phyloP scores from a whole-genome alignment of 495 filamentous ascomycete species.

The Penicillium mononematosum region DNA sequence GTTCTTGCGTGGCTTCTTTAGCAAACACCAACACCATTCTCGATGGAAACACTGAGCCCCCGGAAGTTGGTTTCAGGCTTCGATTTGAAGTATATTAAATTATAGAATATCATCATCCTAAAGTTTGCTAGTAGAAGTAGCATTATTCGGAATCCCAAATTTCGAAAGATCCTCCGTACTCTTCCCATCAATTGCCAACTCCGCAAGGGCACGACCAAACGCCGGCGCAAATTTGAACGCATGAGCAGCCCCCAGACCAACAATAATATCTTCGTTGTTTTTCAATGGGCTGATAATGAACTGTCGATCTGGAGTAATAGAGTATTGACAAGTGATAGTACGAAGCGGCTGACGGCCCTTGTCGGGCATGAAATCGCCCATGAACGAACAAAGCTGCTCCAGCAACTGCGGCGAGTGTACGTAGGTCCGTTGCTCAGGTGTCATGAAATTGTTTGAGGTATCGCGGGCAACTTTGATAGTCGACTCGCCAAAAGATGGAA shows the following conservation, averaged over 20 bases:
- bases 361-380: conserved; percentile 26
- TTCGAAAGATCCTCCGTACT: conserved; percentile 33
- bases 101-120: conserved; percentile 3
- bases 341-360: conserved; percentile 26
- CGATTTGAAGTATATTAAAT: background rate
- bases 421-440: conserved; percentile 30
- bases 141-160: conserved; percentile 18
- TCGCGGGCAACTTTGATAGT: conserved; percentile 35
- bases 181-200: conserved; percentile 30
- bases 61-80: background rate
- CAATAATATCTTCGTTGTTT: conserved; percentile 26
- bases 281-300: conserved; percentile 32
- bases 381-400: conserved; percentile 21
- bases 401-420: conserved; percentile 27
- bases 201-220: conserved; percentile 30
- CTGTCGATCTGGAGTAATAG: conserved; percentile 30
- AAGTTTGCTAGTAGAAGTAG: conserved; percentile 14
- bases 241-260: conserved; percentile 32
- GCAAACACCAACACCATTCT: background rate
- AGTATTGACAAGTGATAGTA: conserved; percentile 32
- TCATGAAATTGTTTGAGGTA: conserved; percentile 31
- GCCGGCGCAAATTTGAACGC: conserved; percentile 36
- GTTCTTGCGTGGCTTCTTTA: background rate
- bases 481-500: conserved; percentile 30
- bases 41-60: background rate